Percentiles rank a stretch among this genome's conserved stretches.
phyloP scores from a whole-genome alignment of 352 stramenopile species.

The Phytopythium boreale region DNA sequence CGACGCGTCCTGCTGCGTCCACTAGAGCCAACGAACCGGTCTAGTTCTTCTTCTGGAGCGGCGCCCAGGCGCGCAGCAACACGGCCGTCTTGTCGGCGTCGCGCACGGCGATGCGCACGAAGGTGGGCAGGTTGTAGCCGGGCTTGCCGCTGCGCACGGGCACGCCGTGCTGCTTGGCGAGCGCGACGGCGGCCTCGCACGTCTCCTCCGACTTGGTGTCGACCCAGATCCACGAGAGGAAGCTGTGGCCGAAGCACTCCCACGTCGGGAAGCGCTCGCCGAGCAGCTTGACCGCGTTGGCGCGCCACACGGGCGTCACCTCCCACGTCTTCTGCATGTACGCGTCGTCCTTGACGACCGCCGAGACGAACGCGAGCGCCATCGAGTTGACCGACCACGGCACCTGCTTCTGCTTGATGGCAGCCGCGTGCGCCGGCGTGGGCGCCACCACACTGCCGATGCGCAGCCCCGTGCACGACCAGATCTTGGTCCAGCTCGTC shows the following conservation, averaged over 20 bases:
- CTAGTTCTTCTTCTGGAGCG: slow-evolving; percentile 33
- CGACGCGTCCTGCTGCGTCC: not conserved
- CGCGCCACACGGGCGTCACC: slow-evolving; percentile 78
- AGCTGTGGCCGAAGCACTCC: slow-evolving; percentile 64
- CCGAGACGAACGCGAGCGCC: slow-evolving; percentile 83
- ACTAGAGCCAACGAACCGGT: not conserved
- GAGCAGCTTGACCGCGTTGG: slow-evolving; percentile 49
- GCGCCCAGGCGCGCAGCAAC: slow-evolving; percentile 74
- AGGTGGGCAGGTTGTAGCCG: slow-evolving; percentile 87
- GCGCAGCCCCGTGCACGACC: slow-evolving; percentile 87
- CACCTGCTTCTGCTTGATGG: slow-evolving; percentile 90
- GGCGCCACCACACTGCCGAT: slow-evolving; percentile 87
- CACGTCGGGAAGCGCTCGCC: slow-evolving; percentile 60
- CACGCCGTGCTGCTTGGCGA: slow-evolving; percentile 83
- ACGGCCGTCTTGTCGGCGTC: slow-evolving; percentile 62
- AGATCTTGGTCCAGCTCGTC: slow-evolving; percentile 92
- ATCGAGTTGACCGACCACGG: slow-evolving; percentile 92
- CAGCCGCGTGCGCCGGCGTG: slow-evolving; percentile 64
- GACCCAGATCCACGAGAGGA: slow-evolving; percentile 88
- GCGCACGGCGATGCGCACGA: slow-evolving; percentile 82
- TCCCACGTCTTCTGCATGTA: slow-evolving; percentile 86
- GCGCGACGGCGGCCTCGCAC: slow-evolving; percentile 52
- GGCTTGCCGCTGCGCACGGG: slow-evolving; percentile 84
- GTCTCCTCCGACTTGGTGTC: slow-evolving; percentile 69
- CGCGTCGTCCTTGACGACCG: slow-evolving; percentile 72